A percentile compares a stretch with the other conserved stretches of the same genome.
Evolutionary conservation across 352 stramenopile species (phyloP).

Genomic region (Thraustochytrium striatum): DNA sequence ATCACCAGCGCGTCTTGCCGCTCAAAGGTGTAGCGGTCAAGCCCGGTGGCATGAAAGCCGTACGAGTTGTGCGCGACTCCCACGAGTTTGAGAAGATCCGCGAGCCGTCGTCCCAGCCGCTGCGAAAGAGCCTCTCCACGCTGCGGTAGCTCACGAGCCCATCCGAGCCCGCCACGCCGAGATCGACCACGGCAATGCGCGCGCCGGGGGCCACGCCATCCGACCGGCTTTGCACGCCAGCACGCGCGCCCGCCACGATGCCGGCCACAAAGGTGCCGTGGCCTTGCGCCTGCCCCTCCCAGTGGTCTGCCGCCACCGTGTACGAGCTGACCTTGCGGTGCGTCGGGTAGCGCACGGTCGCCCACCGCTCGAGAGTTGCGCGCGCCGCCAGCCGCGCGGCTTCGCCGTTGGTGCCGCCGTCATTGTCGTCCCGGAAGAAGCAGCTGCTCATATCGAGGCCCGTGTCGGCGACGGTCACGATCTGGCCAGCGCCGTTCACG

Average conservation of each 20-base stretch:
- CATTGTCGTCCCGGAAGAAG: too few species aligned
- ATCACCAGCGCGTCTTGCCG: constrained; percentile 75
- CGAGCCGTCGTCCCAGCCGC: constrained; percentile 31
- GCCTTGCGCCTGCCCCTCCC: too few species aligned
- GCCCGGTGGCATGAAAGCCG: constrained; percentile 52
- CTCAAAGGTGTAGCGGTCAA: constrained; percentile 72
- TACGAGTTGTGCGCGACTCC: constrained; percentile 47
- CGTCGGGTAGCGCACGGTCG: too few species aligned
- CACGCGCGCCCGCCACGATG: constrained; percentile 2
- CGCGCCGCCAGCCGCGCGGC: too few species aligned
- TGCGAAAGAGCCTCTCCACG: neutral
- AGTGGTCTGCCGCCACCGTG: too few species aligned
- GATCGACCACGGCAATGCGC: neutral
- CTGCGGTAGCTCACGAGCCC: neutral
- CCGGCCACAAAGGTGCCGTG: constrained; percentile 39
- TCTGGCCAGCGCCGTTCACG: too few species aligned
- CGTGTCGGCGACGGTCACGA: too few species aligned
- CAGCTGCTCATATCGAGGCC: too few species aligned
- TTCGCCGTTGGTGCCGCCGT: too few species aligned
- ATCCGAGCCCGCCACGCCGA: neutral
- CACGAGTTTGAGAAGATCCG: constrained; percentile 55
- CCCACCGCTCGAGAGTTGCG: too few species aligned
- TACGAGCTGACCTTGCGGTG: too few species aligned
- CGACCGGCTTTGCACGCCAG: neutral
- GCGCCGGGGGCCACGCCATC: neutral